phyloP scores from a whole-genome alignment of 129 eudicot species.

The Centella asiatica region DNA sequence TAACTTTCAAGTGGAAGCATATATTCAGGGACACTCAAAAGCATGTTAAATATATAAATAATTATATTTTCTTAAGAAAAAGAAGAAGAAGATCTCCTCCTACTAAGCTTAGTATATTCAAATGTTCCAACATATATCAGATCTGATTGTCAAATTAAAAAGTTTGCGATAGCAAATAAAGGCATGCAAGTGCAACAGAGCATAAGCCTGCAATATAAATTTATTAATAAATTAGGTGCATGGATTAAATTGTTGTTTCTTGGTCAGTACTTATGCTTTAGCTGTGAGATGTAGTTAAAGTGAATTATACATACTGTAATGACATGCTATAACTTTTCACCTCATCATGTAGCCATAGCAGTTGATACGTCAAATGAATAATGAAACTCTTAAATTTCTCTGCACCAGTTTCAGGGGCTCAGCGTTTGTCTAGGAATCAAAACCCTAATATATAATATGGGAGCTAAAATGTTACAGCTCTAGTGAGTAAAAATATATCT shows the following conservation, averaged over 20 bases:
- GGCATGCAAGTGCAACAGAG: not conserved
- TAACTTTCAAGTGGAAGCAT: slow-evolving; percentile 8
- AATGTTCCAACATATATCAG: too few relatives aligned
- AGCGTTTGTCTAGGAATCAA: not conserved
- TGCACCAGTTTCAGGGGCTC: not conserved
- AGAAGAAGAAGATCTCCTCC: not conserved
- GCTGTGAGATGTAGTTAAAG: too few relatives aligned
- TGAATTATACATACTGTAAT: not conserved
- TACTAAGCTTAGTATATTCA: not conserved
- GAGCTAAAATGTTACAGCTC: not conserved
- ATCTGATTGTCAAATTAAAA: too few relatives aligned
- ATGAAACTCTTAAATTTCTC: not conserved
- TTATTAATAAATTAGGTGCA: not conserved
- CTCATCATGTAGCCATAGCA: not conserved
- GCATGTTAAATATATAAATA: too few relatives aligned
- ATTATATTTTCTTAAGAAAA: not conserved
- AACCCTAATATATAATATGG: not conserved
- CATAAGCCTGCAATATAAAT: not conserved
- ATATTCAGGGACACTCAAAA: not conserved
- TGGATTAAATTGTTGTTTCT: not conserved
- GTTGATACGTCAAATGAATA: not conserved
- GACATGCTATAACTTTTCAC: not conserved
- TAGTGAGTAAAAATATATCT: not conserved
- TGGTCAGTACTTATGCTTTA: too few relatives aligned
- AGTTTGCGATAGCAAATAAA: not conserved